A percentile compares a stretch with the other conserved stretches of the same genome.
Conservation (phyloP, 495 filamentous ascomycete species). For the Lindgomyces ingoldianus region DNA sequence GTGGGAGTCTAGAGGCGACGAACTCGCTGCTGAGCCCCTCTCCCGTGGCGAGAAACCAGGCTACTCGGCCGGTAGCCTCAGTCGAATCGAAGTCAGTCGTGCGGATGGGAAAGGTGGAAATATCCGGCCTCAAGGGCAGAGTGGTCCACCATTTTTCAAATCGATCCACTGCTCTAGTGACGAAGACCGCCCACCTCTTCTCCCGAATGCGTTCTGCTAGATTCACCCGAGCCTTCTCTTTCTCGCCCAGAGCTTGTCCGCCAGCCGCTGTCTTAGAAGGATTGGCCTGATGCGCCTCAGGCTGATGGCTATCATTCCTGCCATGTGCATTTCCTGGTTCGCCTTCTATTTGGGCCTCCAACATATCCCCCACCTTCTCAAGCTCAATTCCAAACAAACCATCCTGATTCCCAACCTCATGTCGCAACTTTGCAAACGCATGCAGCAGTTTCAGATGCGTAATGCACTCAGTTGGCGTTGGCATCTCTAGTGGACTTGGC, state of each 20-base stretch:
- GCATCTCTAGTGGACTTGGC: conserved; percentile 21
- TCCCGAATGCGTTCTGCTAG: conserved; percentile 59
- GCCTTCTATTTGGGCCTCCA: background rate
- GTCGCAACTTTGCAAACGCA: conserved; percentile 66
- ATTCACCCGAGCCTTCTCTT: background rate
- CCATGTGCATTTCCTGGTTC: background rate
- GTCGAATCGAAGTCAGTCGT: conserved; percentile 17
- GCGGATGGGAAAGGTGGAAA: background rate
- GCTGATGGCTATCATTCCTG: conserved; percentile 9
- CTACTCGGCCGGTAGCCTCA: too few species aligned
- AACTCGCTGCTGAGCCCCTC: too few species aligned
- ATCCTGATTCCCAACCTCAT: conserved; percentile 63
- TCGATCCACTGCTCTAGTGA: conserved; percentile 70
- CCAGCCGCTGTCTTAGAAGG: background rate
- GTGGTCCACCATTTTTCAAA: conserved; percentile 72
- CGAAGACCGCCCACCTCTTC: conserved; percentile 79
- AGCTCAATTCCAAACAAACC: conserved; percentile 63
- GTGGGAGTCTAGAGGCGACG: conserved; percentile 32
- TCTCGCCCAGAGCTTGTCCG: background rate
- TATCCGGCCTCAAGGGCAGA: conserved; percentile 1
- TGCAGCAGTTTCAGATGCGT: conserved; percentile 78
- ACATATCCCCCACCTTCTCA: background rate
- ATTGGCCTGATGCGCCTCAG: conserved; percentile 2
- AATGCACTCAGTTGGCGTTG: conserved; percentile 55
- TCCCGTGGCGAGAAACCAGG: too few species aligned